phyloP scores from a whole-genome alignment of 1,284 basidiomycete genomes.

The Leccinum subrobustum region DNA sequence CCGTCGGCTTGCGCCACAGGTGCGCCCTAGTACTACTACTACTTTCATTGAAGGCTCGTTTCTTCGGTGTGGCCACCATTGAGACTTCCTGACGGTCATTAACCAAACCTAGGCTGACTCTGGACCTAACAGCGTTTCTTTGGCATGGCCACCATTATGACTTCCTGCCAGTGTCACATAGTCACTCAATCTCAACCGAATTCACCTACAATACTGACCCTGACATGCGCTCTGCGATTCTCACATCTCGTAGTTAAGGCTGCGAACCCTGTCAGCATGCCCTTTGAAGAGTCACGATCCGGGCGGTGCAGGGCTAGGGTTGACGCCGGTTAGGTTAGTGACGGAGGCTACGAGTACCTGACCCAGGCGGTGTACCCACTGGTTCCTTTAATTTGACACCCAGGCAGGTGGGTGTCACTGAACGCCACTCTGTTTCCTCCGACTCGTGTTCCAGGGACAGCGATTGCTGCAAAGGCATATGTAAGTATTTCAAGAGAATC shows the following conservation, averaged over 20 bases:
- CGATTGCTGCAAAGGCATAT: background rate
- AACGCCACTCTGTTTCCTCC: background rate
- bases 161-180: background rate
- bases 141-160: background rate
- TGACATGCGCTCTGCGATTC: background rate
- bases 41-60: too few relatives aligned
- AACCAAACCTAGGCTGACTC: too few relatives aligned
- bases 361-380: background rate
- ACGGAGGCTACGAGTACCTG: background rate
- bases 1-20: too few relatives aligned
- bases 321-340: background rate
- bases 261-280: background rate
- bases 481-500: background rate
- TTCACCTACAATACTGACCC: background rate
- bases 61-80: background rate
- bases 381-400: background rate
- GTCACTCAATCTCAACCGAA: background rate
- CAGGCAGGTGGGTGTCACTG: background rate
- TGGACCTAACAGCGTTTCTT: background rate
- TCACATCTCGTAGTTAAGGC: background rate
- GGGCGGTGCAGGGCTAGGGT: background rate
- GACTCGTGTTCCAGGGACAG: background rate
- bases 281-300: background rate
- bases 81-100: too few relatives aligned
- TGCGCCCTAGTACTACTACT: too few relatives aligned